These are phyloP conservation scores for Macrophomina tecta DNA, from an alignment of 2,329 filamentous ascomycete genomes.

Conservation along the genomic window DNA sequence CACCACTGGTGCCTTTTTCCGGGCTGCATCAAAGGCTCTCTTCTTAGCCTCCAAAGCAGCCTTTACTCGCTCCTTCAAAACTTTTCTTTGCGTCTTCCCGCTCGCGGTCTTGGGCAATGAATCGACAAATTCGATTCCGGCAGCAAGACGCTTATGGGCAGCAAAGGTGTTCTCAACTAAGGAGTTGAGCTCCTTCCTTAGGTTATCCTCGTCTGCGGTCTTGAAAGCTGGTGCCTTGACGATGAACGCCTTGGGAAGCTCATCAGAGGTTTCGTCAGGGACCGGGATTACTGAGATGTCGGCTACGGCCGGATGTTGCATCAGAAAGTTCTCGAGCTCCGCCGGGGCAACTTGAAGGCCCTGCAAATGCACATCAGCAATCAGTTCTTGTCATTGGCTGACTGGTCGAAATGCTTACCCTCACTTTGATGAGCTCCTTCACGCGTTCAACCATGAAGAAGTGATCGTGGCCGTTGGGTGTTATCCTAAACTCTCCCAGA, in stretches of 20 bases:
- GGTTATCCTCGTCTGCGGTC: slow-evolving; percentile 60
- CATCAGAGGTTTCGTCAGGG: slow-evolving; percentile 49
- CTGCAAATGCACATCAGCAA: slow-evolving; percentile 34
- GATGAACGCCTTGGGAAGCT: slow-evolving; percentile 68
- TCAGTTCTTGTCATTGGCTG: not conserved
- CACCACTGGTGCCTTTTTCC: slow-evolving; percentile 6
- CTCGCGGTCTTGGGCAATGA: not conserved
- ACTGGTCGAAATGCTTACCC: slow-evolving; percentile 7
- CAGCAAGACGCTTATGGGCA: slow-evolving; percentile 18
- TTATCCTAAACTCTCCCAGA: slow-evolving; percentile 53
- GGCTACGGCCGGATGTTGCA: slow-evolving; percentile 62
- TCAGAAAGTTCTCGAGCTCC: slow-evolving; percentile 63
- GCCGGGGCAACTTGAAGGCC: slow-evolving; percentile 67
- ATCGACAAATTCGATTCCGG: slow-evolving; percentile 4
- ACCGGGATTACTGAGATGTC: slow-evolving; percentile 74
- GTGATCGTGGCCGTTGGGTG: slow-evolving; percentile 58
- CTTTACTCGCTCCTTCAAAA: not conserved
- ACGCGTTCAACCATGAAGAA: slow-evolving; percentile 75
- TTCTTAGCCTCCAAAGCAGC: not conserved
- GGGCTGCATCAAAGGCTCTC: not conserved
- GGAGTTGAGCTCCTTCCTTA: not conserved
- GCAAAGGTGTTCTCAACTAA: not conserved
- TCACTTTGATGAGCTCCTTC: slow-evolving; percentile 71
- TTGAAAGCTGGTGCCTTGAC: slow-evolving; percentile 57
- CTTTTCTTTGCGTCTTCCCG: slow-evolving; percentile 5